phyloP scores from a whole-genome alignment of 2,329 filamentous ascomycete genomes.

The Orbilia blumenaviensis region DNA sequence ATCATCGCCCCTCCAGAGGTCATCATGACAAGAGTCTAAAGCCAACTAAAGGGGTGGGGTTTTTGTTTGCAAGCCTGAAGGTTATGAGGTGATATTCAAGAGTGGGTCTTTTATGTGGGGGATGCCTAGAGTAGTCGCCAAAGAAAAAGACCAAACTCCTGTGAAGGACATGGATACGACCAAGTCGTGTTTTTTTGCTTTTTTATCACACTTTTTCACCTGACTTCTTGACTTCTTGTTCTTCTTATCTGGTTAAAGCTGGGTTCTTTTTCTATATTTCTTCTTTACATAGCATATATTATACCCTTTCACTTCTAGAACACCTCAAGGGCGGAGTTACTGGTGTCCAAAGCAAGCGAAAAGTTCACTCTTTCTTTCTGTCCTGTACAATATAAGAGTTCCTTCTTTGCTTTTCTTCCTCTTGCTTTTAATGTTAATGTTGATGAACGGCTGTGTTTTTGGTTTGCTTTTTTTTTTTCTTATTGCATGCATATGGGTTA shows the following conservation, averaged over 20 bases:
- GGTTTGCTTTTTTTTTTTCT: constrained; percentile 6
- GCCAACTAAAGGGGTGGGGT: constrained; percentile 5
- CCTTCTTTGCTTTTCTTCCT: constrained; percentile 52
- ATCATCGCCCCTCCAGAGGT: constrained; percentile 54
- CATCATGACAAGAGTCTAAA: constrained; percentile 52
- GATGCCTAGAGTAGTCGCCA: constrained; percentile 28
- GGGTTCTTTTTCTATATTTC: constrained; percentile 55
- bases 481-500: constrained; percentile 21
- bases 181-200: constrained; percentile 57
- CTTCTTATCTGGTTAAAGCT: constrained; percentile 42
- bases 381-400: constrained; percentile 48
- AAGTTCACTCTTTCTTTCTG: constrained; percentile 44
- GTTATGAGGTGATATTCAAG: constrained; percentile 37
- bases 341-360: constrained; percentile 49
- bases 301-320: constrained; percentile 51
- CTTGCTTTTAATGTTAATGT: constrained; percentile 34
- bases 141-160: constrained; percentile 26
- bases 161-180: constrained; percentile 48
- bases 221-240: constrained; percentile 18
- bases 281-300: constrained; percentile 52
- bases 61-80: constrained; percentile 44
- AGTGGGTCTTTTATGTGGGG: constrained; percentile 33
- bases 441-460: constrained; percentile 30
- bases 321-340: constrained; percentile 45
- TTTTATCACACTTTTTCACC: constrained; percentile 36